Evolutionary conservation across 2,329 filamentous ascomycete genomes (phyloP).

Genomic region (Geosmithia putterillii): DNA sequence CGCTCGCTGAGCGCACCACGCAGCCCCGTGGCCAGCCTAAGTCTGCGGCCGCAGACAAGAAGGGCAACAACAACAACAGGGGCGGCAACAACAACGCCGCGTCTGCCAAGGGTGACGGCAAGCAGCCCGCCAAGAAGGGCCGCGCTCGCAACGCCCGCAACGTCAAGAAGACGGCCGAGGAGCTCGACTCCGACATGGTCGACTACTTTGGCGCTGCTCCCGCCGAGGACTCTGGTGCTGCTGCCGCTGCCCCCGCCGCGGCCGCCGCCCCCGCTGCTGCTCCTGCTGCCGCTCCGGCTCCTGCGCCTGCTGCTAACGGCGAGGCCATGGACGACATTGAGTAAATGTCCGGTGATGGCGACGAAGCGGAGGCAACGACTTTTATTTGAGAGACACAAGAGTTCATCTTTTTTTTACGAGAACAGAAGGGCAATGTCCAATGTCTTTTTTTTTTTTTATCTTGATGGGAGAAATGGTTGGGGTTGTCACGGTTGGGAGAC

Average conservation of each 20-base stretch:
- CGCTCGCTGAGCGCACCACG: constrained; percentile 72
- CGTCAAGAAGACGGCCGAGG: constrained; percentile 81
- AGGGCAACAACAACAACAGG: too few species aligned
- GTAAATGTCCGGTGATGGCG: too few species aligned
- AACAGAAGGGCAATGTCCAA: not conserved
- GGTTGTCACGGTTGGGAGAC: not conserved
- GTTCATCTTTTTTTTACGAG: too few species aligned
- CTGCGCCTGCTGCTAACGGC: constrained; percentile 19
- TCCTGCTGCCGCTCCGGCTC: constrained; percentile 30
- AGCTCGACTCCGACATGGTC: constrained; percentile 94
- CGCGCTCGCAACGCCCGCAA: constrained; percentile 49
- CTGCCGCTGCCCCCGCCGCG: constrained; percentile 31
- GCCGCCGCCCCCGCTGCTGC: constrained; percentile 20
- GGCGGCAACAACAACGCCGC: constrained; percentile 12
- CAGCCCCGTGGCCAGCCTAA: constrained; percentile 62
- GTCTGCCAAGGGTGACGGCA: constrained; percentile 21
- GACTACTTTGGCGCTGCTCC: constrained; percentile 66
- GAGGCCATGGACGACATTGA: constrained; percentile 58
- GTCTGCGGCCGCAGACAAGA: constrained; percentile 66
- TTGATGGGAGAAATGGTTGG: not conserved
- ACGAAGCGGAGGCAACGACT: too few species aligned
- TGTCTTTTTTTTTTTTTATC: not conserved
- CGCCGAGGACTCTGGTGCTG: constrained; percentile 31
- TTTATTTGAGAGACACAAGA: too few species aligned
- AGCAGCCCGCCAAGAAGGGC: constrained; percentile 37